Evolutionary conservation across 352 stramenopile species (phyloP), one percentile per base, ranked within the genome.

Genomic region (Phytopythium litorale): DNA sequence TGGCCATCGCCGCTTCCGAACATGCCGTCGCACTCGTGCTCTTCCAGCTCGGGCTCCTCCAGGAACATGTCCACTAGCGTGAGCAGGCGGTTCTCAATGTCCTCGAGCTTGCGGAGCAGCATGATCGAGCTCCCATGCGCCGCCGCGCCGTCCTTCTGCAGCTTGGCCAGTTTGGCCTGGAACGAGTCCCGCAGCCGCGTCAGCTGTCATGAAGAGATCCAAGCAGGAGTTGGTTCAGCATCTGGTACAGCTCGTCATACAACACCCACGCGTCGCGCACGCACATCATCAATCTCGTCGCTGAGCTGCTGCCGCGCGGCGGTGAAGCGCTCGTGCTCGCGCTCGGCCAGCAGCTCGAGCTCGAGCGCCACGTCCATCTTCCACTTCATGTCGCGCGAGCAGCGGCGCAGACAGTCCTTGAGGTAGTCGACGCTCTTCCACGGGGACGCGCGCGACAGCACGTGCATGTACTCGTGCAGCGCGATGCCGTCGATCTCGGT

Each of bases 341-440:
- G 74, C 33, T 82, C 70, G 4, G 87, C 84, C 49, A 95, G 74
- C 37, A 82, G 48, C 53, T 95, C 84, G 45, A 95, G 62, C 61
- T 95, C 87, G 0, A 62, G 61, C 7, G 78, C 71, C 7, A 95
- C 76, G 35, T 90, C 78, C 38, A 70, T 76, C 48, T 95, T 95
- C 87, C 87, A 95, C 54, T 79, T 80, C 56, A 94, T 71, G 63
- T 93, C 87, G 7, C 87, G 76, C 18, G 83, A 93, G 40, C 84
- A 91, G 18, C 75, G 76, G 15, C 79, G 71, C 56, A 95, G 58
- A 65, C 78, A 91, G 56, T 92, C 79, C 46, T 91, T 91, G 33
- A 95, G 71, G 59, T 91, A 91, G 33, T 92, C 84, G 38, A 95
- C 70, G 68, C 87, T 95, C 12, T 78, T 79, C 84, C 84, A 95